These are phyloP conservation scores for Allium fistulosum DNA, from an alignment of 106 monocot genomes.

Conservation along the genomic window DNA sequence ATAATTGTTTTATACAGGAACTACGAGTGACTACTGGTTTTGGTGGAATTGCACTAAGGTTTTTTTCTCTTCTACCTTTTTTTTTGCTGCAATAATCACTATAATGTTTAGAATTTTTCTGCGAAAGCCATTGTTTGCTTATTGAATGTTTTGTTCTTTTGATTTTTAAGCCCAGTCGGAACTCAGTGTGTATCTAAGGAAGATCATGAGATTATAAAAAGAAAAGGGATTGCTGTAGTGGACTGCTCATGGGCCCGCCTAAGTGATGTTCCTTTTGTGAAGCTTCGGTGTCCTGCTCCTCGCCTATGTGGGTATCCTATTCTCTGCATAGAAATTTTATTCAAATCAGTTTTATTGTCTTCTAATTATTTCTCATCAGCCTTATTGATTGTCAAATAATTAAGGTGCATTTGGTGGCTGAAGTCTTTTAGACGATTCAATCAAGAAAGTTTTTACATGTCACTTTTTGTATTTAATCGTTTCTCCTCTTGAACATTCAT, in stretches of 20 bases:
- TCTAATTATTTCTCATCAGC: background rate
- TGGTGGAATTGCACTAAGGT: constrained; percentile 92
- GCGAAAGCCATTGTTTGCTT: background rate
- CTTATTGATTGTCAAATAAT: background rate
- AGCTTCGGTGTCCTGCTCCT: constrained; percentile 78
- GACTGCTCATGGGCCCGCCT: constrained; percentile 98
- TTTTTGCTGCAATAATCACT: background rate
- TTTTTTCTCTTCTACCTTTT: background rate
- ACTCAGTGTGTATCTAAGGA: constrained; percentile 85
- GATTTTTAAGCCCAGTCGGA: constrained; percentile 67
- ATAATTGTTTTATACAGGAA: constrained; percentile 50
- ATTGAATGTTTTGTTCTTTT: background rate
- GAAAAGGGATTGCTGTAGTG: constrained; percentile 91
- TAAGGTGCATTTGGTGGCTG: background rate
- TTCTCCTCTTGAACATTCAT: no score
- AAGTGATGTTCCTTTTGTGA: constrained; percentile 91
- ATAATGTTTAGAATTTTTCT: no score
- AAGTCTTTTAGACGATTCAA: no score
- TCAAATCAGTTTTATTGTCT: background rate
- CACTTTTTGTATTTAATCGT: no score
- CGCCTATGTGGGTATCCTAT: constrained; percentile 58
- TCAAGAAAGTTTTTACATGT: no score
- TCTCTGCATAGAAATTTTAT: background rate
- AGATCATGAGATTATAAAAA: constrained; percentile 57
- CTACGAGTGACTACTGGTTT: constrained; percentile 68